These are phyloP conservation scores for Candida rishiriensis DNA, from an alignment of 805 yeast species.

Conservation along the genomic window DNA sequence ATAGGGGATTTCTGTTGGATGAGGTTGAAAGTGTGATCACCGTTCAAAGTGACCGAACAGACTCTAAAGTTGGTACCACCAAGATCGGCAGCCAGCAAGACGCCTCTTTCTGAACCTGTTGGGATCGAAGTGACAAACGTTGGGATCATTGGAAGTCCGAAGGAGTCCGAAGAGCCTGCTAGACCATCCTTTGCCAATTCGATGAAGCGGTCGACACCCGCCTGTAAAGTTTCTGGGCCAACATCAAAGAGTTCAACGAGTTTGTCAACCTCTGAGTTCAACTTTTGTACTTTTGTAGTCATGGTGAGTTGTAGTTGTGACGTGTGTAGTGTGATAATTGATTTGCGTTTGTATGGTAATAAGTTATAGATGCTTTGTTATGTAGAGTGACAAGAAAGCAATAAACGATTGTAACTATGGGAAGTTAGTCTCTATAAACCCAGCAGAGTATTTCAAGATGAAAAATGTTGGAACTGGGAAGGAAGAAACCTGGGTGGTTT, in stretches of 20 bases:
- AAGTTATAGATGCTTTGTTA: too few relatives aligned
- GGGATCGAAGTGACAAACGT: conserved; percentile 84
- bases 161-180: conserved; percentile 34
- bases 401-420: too few relatives aligned
- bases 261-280: conserved; percentile 17
- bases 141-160: conserved; percentile 86
- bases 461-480: too few relatives aligned
- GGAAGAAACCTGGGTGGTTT: too few relatives aligned
- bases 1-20: conserved; percentile 75
- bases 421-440: too few relatives aligned
- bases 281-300: neutral
- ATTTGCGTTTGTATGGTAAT: too few relatives aligned
- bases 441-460: too few relatives aligned
- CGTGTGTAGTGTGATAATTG: too few relatives aligned
- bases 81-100: conserved; percentile 83
- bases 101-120: conserved; percentile 78
- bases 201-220: conserved; percentile 53
- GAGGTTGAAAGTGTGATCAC: conserved; percentile 73
- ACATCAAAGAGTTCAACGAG: conserved; percentile 40
- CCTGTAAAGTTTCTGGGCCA: conserved; percentile 36
- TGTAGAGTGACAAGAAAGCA: too few relatives aligned
- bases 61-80: conserved; percentile 98
- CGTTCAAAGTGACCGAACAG: conserved; percentile 75
- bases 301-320: too few relatives aligned
- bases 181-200: conserved; percentile 61